Evolutionary conservation across 192 early-diverging fungal genomes (phyloP), one percentile per base, ranked within the genome.

Genomic region (Jimgerdemannia flammicorona): DNA sequence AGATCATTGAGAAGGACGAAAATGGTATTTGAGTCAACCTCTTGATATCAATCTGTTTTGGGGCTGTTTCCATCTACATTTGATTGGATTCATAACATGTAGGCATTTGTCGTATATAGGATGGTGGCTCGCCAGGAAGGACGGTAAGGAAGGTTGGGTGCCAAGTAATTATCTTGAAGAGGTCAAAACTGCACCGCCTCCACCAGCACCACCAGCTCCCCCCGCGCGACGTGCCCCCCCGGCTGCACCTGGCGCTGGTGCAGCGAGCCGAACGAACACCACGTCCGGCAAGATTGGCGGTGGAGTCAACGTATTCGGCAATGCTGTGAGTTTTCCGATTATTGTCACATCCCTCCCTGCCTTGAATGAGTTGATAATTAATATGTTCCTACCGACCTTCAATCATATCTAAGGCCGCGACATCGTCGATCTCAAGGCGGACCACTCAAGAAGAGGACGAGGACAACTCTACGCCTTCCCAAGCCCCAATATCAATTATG

Each of bases 121-220:
- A 40, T 87, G 88, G 86, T 89, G 86, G 86, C 68, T 86, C 54
- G 86, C 86, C 39, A 81, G 84, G 66, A 86, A 86, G 69, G 89
- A 88, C 43, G 84, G 83, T 19, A 81, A 72, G 49, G 89, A 93
- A 82, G 91, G 91, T 40, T 94, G 91, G 92, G 86, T 94, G 14
- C 92, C 92, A n/a, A 91, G 90, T 73, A 92, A 94, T 79, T 94
- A 94, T 72, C 73, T 93, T 40, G 91, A 92, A 65, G 89, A 89
- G 49, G 78, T 81, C 49, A 80, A 79, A 14, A 74, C 80, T 39
- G 68, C 81, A 6, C 74, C 79, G 40, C 75, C 84, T 7, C 75
- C 86, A 43, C 83, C 87, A 39, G 73, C 54, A n/a, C 77, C 85
- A 41, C 83, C 86, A 11, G 81, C 75, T 54, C 84, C 84, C 20